Evolutionary conservation across 2,329 filamentous ascomycete species (phyloP).

Genomic region (Curvularia sp.): DNA sequence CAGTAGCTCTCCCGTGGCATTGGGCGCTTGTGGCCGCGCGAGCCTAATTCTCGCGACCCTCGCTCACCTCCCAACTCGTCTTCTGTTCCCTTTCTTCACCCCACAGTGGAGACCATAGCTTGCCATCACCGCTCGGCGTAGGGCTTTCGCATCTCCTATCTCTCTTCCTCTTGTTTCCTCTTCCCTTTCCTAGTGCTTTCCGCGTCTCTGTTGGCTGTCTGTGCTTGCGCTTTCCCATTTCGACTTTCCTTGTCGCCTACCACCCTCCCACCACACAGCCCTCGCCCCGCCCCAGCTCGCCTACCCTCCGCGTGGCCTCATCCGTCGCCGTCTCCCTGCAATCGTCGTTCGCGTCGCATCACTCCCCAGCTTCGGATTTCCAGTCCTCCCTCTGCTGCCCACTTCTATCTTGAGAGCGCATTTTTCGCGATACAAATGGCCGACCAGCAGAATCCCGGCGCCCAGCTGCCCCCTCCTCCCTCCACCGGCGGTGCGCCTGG

Average conservation of each 20-base stretch:
- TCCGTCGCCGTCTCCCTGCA: slow-evolving; percentile 23
- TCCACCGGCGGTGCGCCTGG: slow-evolving; percentile 75
- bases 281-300: slow-evolving; percentile 28
- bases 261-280: slow-evolving; percentile 24
- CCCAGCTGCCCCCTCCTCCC: slow-evolving; percentile 75
- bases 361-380: slow-evolving; percentile 8
- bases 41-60: slow-evolving; percentile 39
- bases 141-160: slow-evolving; percentile 47
- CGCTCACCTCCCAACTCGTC: slow-evolving; percentile 33
- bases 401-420: slow-evolving; percentile 18
- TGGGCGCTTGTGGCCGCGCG: slow-evolving; percentile 30
- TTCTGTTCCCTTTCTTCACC: slow-evolving; percentile 41
- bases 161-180: slow-evolving; percentile 49
- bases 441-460: slow-evolving; percentile 69
- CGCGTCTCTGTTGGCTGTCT: slow-evolving; percentile 36
- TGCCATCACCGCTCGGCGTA: slow-evolving; percentile 47
- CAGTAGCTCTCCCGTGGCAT: slow-evolving; percentile 27
- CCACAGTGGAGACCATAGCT: slow-evolving; percentile 46
- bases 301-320: slow-evolving; percentile 21
- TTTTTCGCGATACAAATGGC: slow-evolving; percentile 67
- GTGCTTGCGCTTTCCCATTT: slow-evolving; percentile 34
- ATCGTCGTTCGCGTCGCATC: slow-evolving; percentile 20
- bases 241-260: slow-evolving; percentile 42
- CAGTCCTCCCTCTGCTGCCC: slow-evolving; percentile 22
- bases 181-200: slow-evolving; percentile 48